Base-by-base conservation (phyloP, 2,329 filamentous ascomycete species). In the Calonectria naviculata region DNA sequence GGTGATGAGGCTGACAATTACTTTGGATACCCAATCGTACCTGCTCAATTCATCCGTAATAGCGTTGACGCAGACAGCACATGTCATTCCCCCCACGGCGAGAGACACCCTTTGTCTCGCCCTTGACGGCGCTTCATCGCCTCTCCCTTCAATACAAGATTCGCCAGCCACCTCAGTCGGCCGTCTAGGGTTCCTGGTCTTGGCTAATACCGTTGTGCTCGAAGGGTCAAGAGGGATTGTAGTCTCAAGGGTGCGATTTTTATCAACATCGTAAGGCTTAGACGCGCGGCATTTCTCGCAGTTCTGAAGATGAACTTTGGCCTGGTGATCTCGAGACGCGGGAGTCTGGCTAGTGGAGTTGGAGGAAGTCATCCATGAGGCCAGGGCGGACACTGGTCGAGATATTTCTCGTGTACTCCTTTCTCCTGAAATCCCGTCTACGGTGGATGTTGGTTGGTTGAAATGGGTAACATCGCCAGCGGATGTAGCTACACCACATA, bases 1-100 rank as follows among this genome's bases (percentile, higher is more conserved):
- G 26, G 89, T 88, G 58, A 94, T 86, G 13, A 95, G 85, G 75
- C 91, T 93, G 76, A 95, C 89, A 1, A 84, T 84, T 41, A 89
- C 86, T 7, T 89, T 87, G 61, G 86, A 84, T 29, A 94, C 84
- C 85, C 89, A 92, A 7, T 88, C 85, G 28, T 78, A 74, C 71
- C 90, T 88, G 52, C 88, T 83, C 46, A 95, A 81, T 73, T 89
- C 88, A 8, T 87, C 83, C 15, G 88, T 91, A 74, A 95, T 89
- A 41, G 87, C 85, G 77, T 91, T 92, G 64, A 87, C 87, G 77
- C 93, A 95, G 15, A 91, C 88, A 19, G 91, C 90, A 79, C 93
- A 95, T 5, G 91, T 94, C 93, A 95, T 94, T 62, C 93, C 93
- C 29, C 88, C 90, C 42, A 95, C 87, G 24, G 91, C 89, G n/a